These are phyloP conservation scores for Strigomonas culicis DNA, from an alignment of 208 protist genomes.

Conservation along the genomic window DNA sequence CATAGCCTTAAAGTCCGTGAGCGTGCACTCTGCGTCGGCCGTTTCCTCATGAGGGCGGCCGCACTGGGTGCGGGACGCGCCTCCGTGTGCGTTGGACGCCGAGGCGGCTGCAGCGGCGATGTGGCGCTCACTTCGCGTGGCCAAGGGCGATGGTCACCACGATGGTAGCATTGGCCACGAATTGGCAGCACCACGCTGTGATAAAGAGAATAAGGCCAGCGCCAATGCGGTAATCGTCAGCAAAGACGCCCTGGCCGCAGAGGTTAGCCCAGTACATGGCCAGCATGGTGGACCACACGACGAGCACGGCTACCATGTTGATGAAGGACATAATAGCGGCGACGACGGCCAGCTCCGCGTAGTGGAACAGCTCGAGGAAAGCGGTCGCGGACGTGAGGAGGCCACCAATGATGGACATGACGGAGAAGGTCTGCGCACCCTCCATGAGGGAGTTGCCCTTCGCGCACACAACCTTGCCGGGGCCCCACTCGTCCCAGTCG, in stretches of 20 bases:
- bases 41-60: no score
- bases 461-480: slow-evolving; percentile 21
- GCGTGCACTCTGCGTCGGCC: no score
- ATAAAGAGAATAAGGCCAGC: slow-evolving; percentile 51
- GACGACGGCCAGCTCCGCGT: slow-evolving; percentile 51
- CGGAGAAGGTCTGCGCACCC: slow-evolving; percentile 54
- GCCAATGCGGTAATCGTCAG: slow-evolving; percentile 37
- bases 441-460: slow-evolving; percentile 47
- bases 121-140: slow-evolving; percentile 37
- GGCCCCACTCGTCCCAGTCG: slow-evolving; percentile 9
- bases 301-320: slow-evolving; percentile 43
- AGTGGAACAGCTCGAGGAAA: slow-evolving; percentile 46
- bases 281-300: slow-evolving; percentile 50
- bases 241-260: slow-evolving; percentile 33
- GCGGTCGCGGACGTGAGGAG: slow-evolving; percentile 34
- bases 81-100: no score
- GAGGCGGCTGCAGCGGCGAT: slow-evolving; percentile 9
- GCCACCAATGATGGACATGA: slow-evolving; percentile 60
- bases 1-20: no score
- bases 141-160: slow-evolving; percentile 30
- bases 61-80: no score
- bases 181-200: slow-evolving; percentile 49
- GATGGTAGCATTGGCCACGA: slow-evolving; percentile 28
- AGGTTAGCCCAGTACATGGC: slow-evolving; percentile 51
- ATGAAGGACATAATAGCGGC: slow-evolving; percentile 50